A percentile compares a stretch with the other conserved stretches of the same genome.
Conservation (phyloP, 352 stramenopile species). For the Globisporangium splendens region DNA sequence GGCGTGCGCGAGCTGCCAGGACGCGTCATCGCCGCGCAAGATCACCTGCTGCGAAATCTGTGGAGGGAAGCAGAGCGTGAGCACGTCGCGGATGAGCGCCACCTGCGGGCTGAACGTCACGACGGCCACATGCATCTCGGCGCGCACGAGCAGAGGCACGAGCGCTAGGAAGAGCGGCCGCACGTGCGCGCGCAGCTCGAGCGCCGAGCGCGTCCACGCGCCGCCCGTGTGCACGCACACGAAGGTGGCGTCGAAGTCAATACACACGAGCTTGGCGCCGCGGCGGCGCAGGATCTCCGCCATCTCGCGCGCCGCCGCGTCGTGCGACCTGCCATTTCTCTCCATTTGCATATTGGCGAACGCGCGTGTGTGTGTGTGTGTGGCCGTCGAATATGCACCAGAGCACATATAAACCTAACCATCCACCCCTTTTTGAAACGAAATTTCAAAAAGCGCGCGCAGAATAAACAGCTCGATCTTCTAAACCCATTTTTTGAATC, state of each 20-base stretch:
- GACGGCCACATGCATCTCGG: slow-evolving; percentile 53
- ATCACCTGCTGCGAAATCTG: slow-evolving; percentile 41
- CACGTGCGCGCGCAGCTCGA: slow-evolving; percentile 42
- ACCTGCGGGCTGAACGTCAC: slow-evolving; percentile 82
- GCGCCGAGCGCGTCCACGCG: slow-evolving; percentile 38
- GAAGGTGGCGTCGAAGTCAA: slow-evolving; percentile 85
- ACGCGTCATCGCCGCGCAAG: slow-evolving; percentile 55
- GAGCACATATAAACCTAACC: no score
- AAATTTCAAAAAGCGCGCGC: no score
- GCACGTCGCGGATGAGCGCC: slow-evolving; percentile 55
- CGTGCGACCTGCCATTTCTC: not conserved
- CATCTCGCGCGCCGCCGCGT: slow-evolving; percentile 23
- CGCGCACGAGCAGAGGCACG: slow-evolving; percentile 42
- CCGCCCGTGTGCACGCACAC: slow-evolving; percentile 73
- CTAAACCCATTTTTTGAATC: no score
- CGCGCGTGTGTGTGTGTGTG: no score
- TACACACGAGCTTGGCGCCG: slow-evolving; percentile 66
- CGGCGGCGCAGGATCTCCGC: slow-evolving; percentile 28
- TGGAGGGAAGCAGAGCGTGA: slow-evolving; percentile 43
- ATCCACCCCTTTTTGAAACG: no score
- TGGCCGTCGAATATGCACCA: no score
- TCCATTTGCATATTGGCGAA: slow-evolving; percentile 12
- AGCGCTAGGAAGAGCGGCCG: slow-evolving; percentile 62
- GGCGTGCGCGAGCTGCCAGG: slow-evolving; percentile 48
- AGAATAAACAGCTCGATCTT: no score